phyloP scores from a whole-genome alignment of 352 stramenopile genomes.

The Thraustochytrium sp. region DNA sequence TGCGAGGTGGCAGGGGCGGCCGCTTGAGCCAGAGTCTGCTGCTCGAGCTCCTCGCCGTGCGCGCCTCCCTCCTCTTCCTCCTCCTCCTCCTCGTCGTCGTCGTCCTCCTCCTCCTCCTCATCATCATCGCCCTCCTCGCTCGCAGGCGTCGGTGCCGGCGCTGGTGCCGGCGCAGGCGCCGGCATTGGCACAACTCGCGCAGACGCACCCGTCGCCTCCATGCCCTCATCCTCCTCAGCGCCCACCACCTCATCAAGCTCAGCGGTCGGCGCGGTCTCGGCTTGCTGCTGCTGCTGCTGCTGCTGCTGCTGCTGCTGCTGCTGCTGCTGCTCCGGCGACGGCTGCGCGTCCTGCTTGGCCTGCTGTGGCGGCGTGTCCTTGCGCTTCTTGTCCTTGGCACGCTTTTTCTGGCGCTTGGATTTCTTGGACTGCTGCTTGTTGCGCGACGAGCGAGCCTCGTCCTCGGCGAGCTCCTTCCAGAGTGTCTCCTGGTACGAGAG shows the following conservation, averaged over 20 bases:
- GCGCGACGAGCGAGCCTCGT: background rate
- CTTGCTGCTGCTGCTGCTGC: background rate
- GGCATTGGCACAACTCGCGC: background rate
- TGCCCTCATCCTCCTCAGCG: background rate
- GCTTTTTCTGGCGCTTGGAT: conserved; percentile 26
- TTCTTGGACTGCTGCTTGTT: conserved; percentile 34
- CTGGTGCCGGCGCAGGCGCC: background rate
- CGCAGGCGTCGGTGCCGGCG: no score
- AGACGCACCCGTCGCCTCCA: background rate
- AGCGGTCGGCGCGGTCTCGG: background rate
- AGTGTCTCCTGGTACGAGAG: conserved; percentile 90
- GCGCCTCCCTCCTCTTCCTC: no score
- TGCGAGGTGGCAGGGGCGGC: no score
- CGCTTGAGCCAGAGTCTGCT: no score
- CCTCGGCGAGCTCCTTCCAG: conserved; percentile 65
- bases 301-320: conserved; percentile 6
- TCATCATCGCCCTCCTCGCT: no score
- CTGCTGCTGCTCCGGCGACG: background rate
- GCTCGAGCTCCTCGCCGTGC: no score
- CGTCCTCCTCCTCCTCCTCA: no score
- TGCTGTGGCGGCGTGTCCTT: background rate
- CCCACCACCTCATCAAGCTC: background rate
- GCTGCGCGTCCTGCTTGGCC: background rate
- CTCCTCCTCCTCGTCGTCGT: no score
- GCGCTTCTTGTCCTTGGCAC: conserved; percentile 23